Conservation (phyloP, 1,139 yeast species). For the Hyphopichia burtonii region DNA sequence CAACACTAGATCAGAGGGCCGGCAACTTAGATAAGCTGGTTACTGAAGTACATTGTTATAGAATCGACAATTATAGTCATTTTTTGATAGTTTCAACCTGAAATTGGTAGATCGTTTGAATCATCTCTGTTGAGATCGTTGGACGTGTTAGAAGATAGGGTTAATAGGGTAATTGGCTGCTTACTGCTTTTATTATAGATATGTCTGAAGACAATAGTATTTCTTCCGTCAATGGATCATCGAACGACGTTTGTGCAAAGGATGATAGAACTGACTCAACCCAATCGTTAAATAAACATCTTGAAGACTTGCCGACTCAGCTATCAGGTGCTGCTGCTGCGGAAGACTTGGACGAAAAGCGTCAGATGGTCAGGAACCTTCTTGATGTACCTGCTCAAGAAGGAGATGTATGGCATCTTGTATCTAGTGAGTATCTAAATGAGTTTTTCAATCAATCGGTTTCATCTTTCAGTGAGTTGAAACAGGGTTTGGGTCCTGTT, state of each 20-base stretch:
- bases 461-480: constrained; percentile 24
- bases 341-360: not conserved
- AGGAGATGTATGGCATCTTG: constrained; percentile 39
- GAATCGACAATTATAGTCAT: too few relatives aligned
- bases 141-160: too few relatives aligned
- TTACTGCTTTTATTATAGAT: not conserved
- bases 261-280: not conserved
- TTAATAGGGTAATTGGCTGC: too few relatives aligned
- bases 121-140: too few relatives aligned
- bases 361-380: not conserved
- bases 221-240: not conserved
- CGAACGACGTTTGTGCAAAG: not conserved
- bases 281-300: not conserved
- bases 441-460: constrained; percentile 26
- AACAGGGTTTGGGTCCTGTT: constrained; percentile 29
- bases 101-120: too few relatives aligned
- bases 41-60: too few relatives aligned
- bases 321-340: not conserved
- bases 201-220: not conserved
- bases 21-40: too few relatives aligned
- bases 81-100: too few relatives aligned
- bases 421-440: constrained; percentile 31
- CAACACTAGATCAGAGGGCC: too few relatives aligned
- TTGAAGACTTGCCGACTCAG: too few relatives aligned
- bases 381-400: constrained; percentile 11